These are phyloP conservation scores for Helianthus tuberosus DNA, from an alignment of 129 eudicot genomes.

Conservation along the genomic window DNA sequence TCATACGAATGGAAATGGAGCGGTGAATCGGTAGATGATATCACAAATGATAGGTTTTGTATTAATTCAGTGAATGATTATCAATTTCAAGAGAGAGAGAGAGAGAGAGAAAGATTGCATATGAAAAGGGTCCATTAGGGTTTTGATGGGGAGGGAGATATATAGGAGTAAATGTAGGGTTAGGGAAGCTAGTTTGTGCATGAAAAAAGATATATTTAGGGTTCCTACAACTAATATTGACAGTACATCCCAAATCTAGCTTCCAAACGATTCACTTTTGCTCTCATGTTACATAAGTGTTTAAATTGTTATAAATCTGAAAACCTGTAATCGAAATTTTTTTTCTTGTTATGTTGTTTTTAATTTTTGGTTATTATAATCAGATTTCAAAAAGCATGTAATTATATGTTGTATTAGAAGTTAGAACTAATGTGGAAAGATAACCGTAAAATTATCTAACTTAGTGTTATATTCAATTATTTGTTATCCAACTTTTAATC, in stretches of 20 bases:
- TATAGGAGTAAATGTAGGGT: slow-evolving; percentile 37
- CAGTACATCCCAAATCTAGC: slow-evolving; percentile 44
- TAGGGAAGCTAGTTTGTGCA: slow-evolving; percentile 43
- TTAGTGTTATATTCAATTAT: too few relatives aligned
- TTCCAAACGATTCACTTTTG: slow-evolving; percentile 47
- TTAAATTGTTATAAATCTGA: background rate
- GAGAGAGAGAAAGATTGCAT: slow-evolving; percentile 10
- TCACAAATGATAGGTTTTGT: slow-evolving; percentile 14
- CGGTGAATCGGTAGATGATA: background rate
- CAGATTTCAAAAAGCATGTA: too few relatives aligned
- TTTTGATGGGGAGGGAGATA: slow-evolving; percentile 37
- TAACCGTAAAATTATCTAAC: too few relatives aligned
- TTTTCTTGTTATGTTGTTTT: too few relatives aligned
- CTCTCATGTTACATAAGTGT: slow-evolving; percentile 5
- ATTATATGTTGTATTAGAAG: too few relatives aligned
- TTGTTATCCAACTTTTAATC: too few relatives aligned
- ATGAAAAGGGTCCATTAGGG: slow-evolving; percentile 31
- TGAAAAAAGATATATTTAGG: slow-evolving; percentile 54
- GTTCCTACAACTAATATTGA: slow-evolving; percentile 44
- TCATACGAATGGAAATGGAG: background rate
- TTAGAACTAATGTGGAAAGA: too few relatives aligned
- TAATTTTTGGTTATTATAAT: too few relatives aligned
- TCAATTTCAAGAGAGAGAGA: background rate
- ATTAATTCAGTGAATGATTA: slow-evolving; percentile 16
- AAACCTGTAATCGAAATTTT: too few relatives aligned